Base-by-base conservation (phyloP, 1,139 yeast species). In the Pneumocystis canis region DNA sequence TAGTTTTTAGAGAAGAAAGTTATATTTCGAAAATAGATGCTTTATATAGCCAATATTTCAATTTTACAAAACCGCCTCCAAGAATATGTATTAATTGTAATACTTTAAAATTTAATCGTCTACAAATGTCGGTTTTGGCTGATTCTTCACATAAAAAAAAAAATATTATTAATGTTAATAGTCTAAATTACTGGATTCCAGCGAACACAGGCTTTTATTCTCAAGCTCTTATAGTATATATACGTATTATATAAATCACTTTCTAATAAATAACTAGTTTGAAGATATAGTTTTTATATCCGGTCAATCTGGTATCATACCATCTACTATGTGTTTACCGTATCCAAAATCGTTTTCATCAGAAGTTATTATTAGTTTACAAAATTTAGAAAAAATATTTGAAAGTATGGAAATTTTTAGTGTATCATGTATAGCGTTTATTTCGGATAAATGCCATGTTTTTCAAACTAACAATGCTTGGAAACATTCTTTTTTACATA, bases 141-240 rank as follows among this genome's bases (percentile, higher is more conserved):
- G 40, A 61, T 39, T 39, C 35, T n/a, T 25, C 56, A 41, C 40
- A 58, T 30, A 47, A 25, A 9, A 56, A 25, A n/a, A 83, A 83
- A 68, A 75, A 75, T 57, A 97, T 97, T 0, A 76, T 92, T 31
- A 97, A 92, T 71, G 88, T 92, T 3, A 89, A 92, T 69, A 89
- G 97, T 0, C 78, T 92, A 64, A 89, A 96, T 35, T 89, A 85
- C 72, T 92, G 98, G 98, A 97, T 97, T 0, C 98, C 98, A 0
- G 94, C 95, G 59, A 92, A 92, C 69, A 92, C 92, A 63, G 98
- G 98, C 0, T 98, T 98, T 0, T 92, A 92, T 72, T 90, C 98
- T 0, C 98, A 92, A 73, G 82, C 92, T 0, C 81, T 84, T 14
- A 76, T 82, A 11, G 54, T 47, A 47, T 47, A 25, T 47, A 25